These are phyloP conservation scores for Bondarzewia mesenterica DNA, from an alignment of 1,284 basidiomycete species.

Conservation along the genomic window DNA sequence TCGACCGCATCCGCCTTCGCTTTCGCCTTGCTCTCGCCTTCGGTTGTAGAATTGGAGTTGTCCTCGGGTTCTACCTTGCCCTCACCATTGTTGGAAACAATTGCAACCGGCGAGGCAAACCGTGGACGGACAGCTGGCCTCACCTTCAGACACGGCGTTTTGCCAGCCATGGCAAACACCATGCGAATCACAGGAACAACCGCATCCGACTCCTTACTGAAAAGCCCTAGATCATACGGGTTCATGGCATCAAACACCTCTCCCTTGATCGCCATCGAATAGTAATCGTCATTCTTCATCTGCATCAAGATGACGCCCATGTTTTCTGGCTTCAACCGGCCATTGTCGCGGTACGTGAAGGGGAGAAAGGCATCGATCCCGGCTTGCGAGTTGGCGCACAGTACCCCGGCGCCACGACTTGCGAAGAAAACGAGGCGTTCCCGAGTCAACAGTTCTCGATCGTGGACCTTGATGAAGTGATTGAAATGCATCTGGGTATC, in stretches of 20 bases:
- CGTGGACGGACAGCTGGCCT: too few relatives aligned
- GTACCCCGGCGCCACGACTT: constrained; percentile 18
- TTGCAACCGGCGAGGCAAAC: too few relatives aligned
- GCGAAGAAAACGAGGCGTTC: constrained; percentile 15
- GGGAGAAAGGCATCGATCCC: constrained; percentile 20
- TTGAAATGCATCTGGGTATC: constrained; percentile 20
- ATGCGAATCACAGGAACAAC: background rate
- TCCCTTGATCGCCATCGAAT: background rate
- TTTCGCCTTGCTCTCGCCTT: too few relatives aligned
- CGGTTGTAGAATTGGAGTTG: too few relatives aligned
- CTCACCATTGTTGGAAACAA: too few relatives aligned
- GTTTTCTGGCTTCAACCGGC: constrained; percentile 10
- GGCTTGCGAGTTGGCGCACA: constrained; percentile 16
- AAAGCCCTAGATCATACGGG: background rate
- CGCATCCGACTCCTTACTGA: background rate
- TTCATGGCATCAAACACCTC: background rate
- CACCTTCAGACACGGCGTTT: background rate
- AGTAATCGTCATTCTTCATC: background rate
- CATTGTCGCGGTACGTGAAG: constrained; percentile 11
- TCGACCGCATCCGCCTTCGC: too few relatives aligned
- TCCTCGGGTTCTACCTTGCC: too few relatives aligned
- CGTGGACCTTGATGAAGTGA: constrained; percentile 21
- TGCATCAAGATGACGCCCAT: constrained; percentile 5
- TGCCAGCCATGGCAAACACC: background rate
- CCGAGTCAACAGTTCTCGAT: constrained; percentile 13